Base-by-base conservation (phyloP, 2,329 filamentous ascomycete species). In the Davidsoniella virescens region DNA sequence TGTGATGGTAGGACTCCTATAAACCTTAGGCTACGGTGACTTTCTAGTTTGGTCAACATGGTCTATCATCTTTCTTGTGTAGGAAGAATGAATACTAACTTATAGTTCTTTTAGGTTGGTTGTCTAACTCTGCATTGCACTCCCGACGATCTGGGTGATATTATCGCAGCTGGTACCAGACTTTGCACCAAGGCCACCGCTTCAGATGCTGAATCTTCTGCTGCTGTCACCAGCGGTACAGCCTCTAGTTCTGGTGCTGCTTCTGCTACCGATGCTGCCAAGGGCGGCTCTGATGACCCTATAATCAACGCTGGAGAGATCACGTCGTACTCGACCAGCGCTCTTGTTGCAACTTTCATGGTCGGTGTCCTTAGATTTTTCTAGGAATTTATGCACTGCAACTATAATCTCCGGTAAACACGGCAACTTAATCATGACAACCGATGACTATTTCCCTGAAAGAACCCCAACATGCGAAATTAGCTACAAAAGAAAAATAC, bases 61-160 rank as follows among this genome's bases (percentile, higher is more conserved):
- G 29, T 6, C 29, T 39, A 29, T n/a, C 41, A 41, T 42, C 20
- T 17, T 36, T 16, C 14, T 29, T 14, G 14, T 17, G 20, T 5
- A 23, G 20, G 5, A 23, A 18, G 4, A 25, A 29, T 41, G 26
- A 42, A 12, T 16, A 20, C 25, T 42, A 18, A 20, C 16, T 38
- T 23, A 14, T 12, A 17, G 2, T 18, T 40, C 25, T 25, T 14
- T 8, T 20, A 54, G 52, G 49, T 54, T 20, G 17, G 37, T 16
- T 68, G 65, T 57, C 52, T 66, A 44, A 51, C 60, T 52, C 54
- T 57, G 20, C 59, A 60, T 39, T 72, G 70, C 57, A 51, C 54
- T 9, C 23, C 55, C 2, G 37, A 50, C 26, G 62, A 64, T 8
- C 57, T 69, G 18, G 39, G 52, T 20, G 57, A 60, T 50, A 64